phyloP scores from a whole-genome alignment of 371 early-diverging fungal species.

The Saksenaea oblongispora region DNA sequence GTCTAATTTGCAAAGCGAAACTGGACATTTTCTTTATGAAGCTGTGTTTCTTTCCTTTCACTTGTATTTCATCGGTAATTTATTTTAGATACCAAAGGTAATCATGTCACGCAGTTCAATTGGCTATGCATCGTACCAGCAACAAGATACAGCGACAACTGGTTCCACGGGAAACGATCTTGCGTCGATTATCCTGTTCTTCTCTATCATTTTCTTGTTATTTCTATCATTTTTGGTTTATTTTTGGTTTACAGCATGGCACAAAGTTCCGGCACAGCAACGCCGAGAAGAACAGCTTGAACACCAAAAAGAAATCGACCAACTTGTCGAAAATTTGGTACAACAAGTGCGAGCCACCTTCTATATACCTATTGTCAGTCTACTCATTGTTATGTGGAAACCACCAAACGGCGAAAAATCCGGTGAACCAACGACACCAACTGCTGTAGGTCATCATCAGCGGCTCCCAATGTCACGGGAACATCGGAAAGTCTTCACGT shows the following conservation, averaged over 20 bases:
- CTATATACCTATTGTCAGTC: constrained; percentile 36
- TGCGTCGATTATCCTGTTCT: constrained; percentile 46
- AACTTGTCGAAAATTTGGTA: constrained; percentile 44
- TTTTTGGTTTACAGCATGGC: constrained; percentile 54
- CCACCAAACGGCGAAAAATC: constrained; percentile 14
- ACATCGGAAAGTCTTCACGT: constrained; percentile 38
- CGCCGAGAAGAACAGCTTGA: constrained; percentile 44
- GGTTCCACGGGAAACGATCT: constrained; percentile 24
- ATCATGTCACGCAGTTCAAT: constrained; percentile 20
- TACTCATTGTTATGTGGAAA: constrained; percentile 31
- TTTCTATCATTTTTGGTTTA: constrained; percentile 42
- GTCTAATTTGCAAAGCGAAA: background rate
- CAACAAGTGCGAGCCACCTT: constrained; percentile 40
- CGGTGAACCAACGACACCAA: constrained; percentile 25
- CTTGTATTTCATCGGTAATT: background rate
- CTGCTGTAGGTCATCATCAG: constrained; percentile 1
- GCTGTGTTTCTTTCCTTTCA: background rate
- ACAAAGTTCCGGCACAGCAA: constrained; percentile 42
- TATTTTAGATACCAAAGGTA: background rate
- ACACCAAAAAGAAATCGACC: constrained; percentile 48
- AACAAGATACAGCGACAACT: constrained; percentile 28
- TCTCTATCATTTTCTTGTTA: constrained; percentile 37
- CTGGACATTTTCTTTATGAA: background rate
- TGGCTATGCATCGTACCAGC: constrained; percentile 51
- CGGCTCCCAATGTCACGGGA: constrained; percentile 28